phyloP scores from a whole-genome alignment of 1,139 yeast species.

The Debaryomyces robertsiae region DNA sequence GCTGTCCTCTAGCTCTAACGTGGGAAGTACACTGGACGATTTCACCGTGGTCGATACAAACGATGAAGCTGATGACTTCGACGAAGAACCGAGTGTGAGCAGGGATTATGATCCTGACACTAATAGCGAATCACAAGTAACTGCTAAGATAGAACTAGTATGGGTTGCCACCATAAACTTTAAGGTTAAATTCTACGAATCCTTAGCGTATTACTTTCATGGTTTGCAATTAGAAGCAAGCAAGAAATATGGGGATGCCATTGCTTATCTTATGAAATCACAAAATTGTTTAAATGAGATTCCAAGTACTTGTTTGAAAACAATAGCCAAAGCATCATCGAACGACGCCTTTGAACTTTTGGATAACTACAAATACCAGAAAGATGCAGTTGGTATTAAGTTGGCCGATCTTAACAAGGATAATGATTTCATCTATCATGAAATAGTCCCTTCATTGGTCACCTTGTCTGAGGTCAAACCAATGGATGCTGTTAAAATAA shows the following conservation, averaged over 20 bases:
- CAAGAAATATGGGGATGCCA: conserved; percentile 72
- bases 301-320: conserved; percentile 26
- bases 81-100: conserved; percentile 19
- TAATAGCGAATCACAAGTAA: conserved; percentile 40
- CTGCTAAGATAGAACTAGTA: conserved; percentile 46
- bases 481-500: conserved; percentile 74
- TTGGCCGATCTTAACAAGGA: conserved; percentile 65
- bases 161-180: conserved; percentile 52
- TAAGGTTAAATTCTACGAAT: conserved; percentile 48
- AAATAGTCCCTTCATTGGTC: conserved; percentile 61
- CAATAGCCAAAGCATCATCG: conserved; percentile 29
- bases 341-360: conserved; percentile 39
- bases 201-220: conserved; percentile 52
- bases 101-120: conserved; percentile 16
- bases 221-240: conserved; percentile 51
- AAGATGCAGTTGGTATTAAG: conserved; percentile 48
- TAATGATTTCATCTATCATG: conserved; percentile 88
- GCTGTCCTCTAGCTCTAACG: conserved; percentile 12
- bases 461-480: conserved; percentile 64
- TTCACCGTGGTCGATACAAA: conserved; percentile 16
- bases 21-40: conserved; percentile 9
- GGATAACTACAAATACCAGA: conserved; percentile 47
- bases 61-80: conserved; percentile 17
- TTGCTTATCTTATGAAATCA: conserved; percentile 66
- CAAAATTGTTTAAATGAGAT: conserved; percentile 35